Evolutionary conservation across 106 monocot species (phyloP).

Genomic region (Dendrobium huoshanense): DNA sequence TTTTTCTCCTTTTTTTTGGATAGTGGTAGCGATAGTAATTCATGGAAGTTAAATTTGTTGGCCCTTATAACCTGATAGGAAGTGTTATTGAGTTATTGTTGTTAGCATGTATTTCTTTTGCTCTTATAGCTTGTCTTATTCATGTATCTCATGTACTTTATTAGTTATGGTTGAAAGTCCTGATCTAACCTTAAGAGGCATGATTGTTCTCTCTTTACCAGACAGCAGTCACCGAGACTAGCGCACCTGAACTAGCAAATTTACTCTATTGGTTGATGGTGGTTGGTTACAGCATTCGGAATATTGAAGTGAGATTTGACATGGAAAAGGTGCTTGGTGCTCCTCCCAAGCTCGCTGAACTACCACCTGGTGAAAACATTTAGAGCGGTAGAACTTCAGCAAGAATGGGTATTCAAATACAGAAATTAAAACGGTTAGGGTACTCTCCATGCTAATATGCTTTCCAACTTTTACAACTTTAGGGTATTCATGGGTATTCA

Average conservation of each 20-base stretch:
- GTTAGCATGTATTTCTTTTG: too few relatives aligned
- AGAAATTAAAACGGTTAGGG: neutral
- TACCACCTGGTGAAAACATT: conserved; percentile 81
- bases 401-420: neutral
- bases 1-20: neutral
- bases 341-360: conserved; percentile 70
- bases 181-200: neutral
- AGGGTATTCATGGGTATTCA: neutral
- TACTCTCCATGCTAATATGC: neutral
- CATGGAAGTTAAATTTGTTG: too few relatives aligned
- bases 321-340: conserved; percentile 87
- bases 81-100: too few relatives aligned
- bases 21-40: neutral
- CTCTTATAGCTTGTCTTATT: too few relatives aligned
- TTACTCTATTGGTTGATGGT: conserved; percentile 92
- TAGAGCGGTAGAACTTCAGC: neutral
- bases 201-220: conserved; percentile 13
- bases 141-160: too few relatives aligned
- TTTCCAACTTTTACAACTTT: neutral
- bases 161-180: too few relatives aligned
- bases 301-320: conserved; percentile 92
- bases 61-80: too few relatives aligned
- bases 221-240: conserved; percentile 67
- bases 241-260: conserved; percentile 63
- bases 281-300: conserved; percentile 90